These are phyloP conservation scores for Chamaenerion angustifolium DNA, from an alignment of 345 rosid genomes.

Conservation along the genomic window DNA sequence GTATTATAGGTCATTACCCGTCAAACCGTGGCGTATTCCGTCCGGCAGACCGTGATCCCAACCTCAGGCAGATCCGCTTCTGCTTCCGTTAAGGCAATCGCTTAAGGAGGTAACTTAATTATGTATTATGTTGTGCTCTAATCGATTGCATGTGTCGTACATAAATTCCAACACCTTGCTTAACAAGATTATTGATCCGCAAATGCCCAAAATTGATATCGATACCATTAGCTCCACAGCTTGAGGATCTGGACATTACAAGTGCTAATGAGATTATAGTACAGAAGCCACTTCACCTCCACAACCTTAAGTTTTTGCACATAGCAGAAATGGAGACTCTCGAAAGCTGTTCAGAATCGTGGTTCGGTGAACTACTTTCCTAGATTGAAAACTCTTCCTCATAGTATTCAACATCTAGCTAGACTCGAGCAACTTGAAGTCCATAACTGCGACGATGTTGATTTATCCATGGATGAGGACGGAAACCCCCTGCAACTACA, in stretches of 20 bases:
- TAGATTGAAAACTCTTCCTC: slow-evolving; percentile 5
- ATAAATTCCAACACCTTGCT: too few relatives aligned
- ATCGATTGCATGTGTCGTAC: too few relatives aligned
- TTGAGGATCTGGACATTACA: background rate
- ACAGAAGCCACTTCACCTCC: background rate
- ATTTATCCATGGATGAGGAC: background rate
- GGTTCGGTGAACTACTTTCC: background rate
- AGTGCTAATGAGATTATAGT: background rate
- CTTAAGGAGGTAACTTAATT: too few relatives aligned
- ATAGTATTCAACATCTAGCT: slow-evolving; percentile 2
- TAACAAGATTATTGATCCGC: background rate
- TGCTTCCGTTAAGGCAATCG: too few relatives aligned
- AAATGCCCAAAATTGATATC: slow-evolving; percentile 1
- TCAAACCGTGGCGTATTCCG: too few relatives aligned
- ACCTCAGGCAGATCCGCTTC: too few relatives aligned
- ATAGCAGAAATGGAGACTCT: slow-evolving; percentile 1
- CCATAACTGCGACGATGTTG: slow-evolving; percentile 3
- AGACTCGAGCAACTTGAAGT: slow-evolving; percentile 3
- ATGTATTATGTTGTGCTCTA: too few relatives aligned
- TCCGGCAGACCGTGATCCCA: too few relatives aligned
- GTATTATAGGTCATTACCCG: too few relatives aligned
- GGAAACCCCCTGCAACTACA: background rate
- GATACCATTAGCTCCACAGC: background rate
- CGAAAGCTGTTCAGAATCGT: background rate
- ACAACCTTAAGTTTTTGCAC: background rate